Percentiles rank a stretch among this genome's conserved stretches.
phyloP scores from a whole-genome alignment of 192 early-diverging fungal genomes.

The Lobosporangium transversale region DNA sequence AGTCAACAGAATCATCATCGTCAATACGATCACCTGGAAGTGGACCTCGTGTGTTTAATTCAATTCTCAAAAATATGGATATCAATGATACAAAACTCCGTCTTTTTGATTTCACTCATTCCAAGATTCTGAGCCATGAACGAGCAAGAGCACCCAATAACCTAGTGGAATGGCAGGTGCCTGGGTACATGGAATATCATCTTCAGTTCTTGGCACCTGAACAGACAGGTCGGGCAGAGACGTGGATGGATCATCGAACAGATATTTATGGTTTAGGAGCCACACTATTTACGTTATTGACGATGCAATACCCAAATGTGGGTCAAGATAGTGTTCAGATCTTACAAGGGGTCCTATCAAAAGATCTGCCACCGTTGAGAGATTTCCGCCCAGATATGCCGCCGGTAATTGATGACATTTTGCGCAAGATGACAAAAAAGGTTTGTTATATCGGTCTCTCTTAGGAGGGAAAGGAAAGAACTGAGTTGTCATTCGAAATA shows the following conservation, averaged over 20 bases:
- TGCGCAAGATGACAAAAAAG: slow-evolving; percentile 45
- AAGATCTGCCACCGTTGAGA: slow-evolving; percentile 27
- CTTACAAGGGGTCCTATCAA: slow-evolving; percentile 39
- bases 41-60: slow-evolving; percentile 1
- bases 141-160: slow-evolving; percentile 49
- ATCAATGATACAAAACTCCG: slow-evolving; percentile 40
- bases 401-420: slow-evolving; percentile 29
- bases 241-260: slow-evolving; percentile 51
- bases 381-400: slow-evolving; percentile 42
- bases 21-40: too few species aligned
- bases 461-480: too few species aligned
- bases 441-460: slow-evolving; percentile 5
- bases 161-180: slow-evolving; percentile 46
- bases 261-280: slow-evolving; percentile 44
- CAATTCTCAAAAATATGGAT: slow-evolving; percentile 17
- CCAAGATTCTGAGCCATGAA: slow-evolving; percentile 47
- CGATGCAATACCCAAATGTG: slow-evolving; percentile 47
- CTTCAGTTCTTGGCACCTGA: slow-evolving; percentile 44
- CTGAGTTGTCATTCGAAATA: too few species aligned
- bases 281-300: slow-evolving; percentile 38
- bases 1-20: not conserved
- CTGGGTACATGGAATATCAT: slow-evolving; percentile 46
- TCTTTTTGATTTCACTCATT: slow-evolving; percentile 48
- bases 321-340: slow-evolving; percentile 48
- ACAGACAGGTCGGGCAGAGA: slow-evolving; percentile 49